phyloP scores from a whole-genome alignment of 1,139 yeast species.

The Oligophagozyma castellii region DNA sequence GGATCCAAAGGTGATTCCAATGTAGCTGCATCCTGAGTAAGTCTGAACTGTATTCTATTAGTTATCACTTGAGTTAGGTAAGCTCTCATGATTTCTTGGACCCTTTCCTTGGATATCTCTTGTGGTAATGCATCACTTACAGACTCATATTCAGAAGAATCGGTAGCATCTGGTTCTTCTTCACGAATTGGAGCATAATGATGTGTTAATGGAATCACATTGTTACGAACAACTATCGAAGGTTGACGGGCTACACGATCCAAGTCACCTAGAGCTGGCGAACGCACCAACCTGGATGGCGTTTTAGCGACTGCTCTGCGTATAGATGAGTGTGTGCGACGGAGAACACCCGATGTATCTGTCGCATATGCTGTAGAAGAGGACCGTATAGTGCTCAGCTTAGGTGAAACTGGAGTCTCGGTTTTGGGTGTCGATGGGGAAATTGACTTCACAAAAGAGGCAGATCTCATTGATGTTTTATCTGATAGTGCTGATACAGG shows the following conservation, averaged over 20 bases:
- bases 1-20: too few relatives aligned
- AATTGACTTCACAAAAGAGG: neutral
- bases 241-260: constrained; percentile 22
- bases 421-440: neutral
- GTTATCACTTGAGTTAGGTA: too few relatives aligned
- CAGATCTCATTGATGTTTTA: neutral
- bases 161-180: constrained; percentile 16
- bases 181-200: constrained; percentile 16
- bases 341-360: constrained; percentile 18
- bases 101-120: too few relatives aligned
- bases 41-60: too few relatives aligned
- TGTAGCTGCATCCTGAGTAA: too few relatives aligned
- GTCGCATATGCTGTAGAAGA: constrained; percentile 4
- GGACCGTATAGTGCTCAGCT: neutral
- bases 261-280: constrained; percentile 16
- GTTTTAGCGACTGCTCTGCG: constrained; percentile 15
- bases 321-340: constrained; percentile 25
- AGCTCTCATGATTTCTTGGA: too few relatives aligned
- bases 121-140: too few relatives aligned
- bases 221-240: constrained; percentile 23
- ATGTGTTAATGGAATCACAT: constrained; percentile 22
- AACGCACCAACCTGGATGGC: constrained; percentile 10
- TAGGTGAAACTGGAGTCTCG: neutral
- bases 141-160: constrained; percentile 9
- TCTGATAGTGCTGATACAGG: constrained; percentile 6